A percentile compares a stretch with the other conserved stretches of the same genome.
Evolutionary conservation across 495 filamentous ascomycete genomes (phyloP).

Genomic region (Penicillium paxilli): DNA sequence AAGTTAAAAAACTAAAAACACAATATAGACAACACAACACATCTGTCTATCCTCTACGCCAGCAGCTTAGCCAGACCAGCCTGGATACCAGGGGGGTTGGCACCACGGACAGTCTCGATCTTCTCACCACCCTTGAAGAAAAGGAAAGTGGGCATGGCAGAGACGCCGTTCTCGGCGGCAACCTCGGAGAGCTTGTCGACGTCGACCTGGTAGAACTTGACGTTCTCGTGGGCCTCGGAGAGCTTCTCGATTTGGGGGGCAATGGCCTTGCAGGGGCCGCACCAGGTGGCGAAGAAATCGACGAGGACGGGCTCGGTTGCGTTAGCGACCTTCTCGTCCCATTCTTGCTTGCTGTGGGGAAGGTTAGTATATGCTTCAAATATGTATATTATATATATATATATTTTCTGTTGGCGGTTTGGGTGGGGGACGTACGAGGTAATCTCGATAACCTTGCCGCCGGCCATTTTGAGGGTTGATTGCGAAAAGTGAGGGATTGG

Average conservation of each 20-base stretch:
- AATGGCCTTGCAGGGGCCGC: constrained; percentile 92
- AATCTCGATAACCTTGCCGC: constrained; percentile 31
- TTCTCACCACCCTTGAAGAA: constrained; percentile 78
- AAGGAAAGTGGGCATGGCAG: constrained; percentile 94
- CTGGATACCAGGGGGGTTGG: constrained; percentile 67
- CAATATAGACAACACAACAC: not conserved
- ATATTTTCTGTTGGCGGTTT: not conserved
- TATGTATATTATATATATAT: not conserved
- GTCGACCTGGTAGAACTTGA: constrained; percentile 88
- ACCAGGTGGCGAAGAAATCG: constrained; percentile 91
- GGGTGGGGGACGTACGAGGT: constrained; percentile 26
- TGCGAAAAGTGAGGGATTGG: constrained; percentile 41
- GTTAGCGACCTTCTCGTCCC: constrained; percentile 40
- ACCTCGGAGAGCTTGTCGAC: constrained; percentile 80
- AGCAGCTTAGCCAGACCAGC: constrained; percentile 44
- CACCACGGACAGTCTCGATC: constrained; percentile 74
- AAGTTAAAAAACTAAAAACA: not conserved
- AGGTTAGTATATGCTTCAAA: not conserved
- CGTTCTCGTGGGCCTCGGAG: constrained; percentile 52
- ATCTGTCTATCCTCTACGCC: constrained; percentile 11
- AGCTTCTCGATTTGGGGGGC: constrained; percentile 70
- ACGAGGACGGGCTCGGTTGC: constrained; percentile 62
- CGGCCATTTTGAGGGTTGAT: constrained; percentile 56
- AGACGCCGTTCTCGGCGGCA: constrained; percentile 76
- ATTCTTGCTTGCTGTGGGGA: constrained; percentile 59